Base-by-base conservation (phyloP, 805 yeast genomes). In the Candida sonorensis region DNA sequence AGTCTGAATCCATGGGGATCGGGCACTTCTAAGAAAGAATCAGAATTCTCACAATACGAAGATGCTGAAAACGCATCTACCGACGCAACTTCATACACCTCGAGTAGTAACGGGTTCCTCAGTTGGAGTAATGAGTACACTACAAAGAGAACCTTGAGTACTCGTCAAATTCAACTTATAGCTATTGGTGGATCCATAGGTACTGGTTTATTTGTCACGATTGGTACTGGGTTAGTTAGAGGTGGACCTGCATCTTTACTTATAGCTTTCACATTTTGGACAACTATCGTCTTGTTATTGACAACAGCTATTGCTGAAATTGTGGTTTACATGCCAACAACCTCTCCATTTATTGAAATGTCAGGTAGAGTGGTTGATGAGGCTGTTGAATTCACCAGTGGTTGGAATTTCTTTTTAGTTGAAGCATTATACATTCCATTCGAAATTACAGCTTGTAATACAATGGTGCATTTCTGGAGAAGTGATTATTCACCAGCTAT, bases 391-490 rank as follows among this genome's bases (percentile, higher is more conserved):
- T 44, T 50, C 27, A 48, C 57, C 15, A 55, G 59, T 17, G 60
- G 62, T 17, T 50, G 59, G 46, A 61, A 60, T 43, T 60, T 59
- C 33, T 60, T 63, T 55, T 40, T 67, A 17, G 62, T 67, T 65
- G 63, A 65, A 41, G 56, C 65, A 28, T 51, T 65, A 34, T 65
- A 64, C 41, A 64, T 67, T 43, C 73, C 75, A 10, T 66, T 67
- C 37, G 74, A 67, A 48, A 63, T 67, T 33, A 62, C 66, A 3
- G 48, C 64, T 43, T 69, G 70, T 33, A 72, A 74, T 37, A 67
- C 73, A 18, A 67, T 74, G 64, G 53, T 75, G 23, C 76, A 68
- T 43, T 69, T 53, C 42, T 69, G 75, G 75, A 50, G 69, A 40
- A 62, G 55, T 34, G 71, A 65, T 42, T 69, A 65, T 41, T 60